phyloP scores from a whole-genome alignment of 768 basidiomycete genomes.

The Lactarius sanguifluus region DNA sequence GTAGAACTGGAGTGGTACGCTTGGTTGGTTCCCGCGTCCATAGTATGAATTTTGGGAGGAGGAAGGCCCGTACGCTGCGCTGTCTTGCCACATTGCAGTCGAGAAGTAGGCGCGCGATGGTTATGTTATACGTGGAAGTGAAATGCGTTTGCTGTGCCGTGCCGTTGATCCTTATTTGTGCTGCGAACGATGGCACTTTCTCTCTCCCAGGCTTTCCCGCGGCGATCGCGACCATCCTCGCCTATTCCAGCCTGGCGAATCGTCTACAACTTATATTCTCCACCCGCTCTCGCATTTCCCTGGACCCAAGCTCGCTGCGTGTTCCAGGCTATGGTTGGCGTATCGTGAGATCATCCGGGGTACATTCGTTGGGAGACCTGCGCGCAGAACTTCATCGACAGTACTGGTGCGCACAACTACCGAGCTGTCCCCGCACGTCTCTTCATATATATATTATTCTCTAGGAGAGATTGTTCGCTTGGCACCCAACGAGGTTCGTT shows the following conservation, averaged over 20 bases:
- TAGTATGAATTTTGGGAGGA: slow-evolving; percentile 64
- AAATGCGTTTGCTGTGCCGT: background rate
- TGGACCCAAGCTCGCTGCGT: background rate
- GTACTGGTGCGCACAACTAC: background rate
- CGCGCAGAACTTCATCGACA: background rate
- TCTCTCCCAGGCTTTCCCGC: background rate
- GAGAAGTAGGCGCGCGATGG: slow-evolving; percentile 10
- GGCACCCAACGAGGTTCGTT: slow-evolving; percentile 3
- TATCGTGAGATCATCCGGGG: background rate
- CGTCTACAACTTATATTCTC: background rate
- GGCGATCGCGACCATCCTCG: no score
- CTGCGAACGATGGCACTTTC: background rate
- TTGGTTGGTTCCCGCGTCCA: slow-evolving; percentile 43
- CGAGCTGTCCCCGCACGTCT: background rate
- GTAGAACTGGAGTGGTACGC: slow-evolving; percentile 75
- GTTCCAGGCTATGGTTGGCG: background rate
- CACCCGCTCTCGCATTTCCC: background rate
- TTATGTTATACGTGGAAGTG: slow-evolving; percentile 8
- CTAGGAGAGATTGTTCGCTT: slow-evolving; percentile 5
- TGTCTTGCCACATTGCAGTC: slow-evolving; percentile 73
- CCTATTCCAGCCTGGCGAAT: background rate
- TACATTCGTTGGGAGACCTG: background rate
- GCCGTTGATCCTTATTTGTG: slow-evolving; percentile 12
- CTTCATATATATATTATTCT: background rate
- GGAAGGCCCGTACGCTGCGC: slow-evolving; percentile 55